Percentiles rank a stretch among this genome's conserved stretches.
Evolutionary conservation across 345 rosid species (phyloP).

Genomic region (Lenwebbia sp.): DNA sequence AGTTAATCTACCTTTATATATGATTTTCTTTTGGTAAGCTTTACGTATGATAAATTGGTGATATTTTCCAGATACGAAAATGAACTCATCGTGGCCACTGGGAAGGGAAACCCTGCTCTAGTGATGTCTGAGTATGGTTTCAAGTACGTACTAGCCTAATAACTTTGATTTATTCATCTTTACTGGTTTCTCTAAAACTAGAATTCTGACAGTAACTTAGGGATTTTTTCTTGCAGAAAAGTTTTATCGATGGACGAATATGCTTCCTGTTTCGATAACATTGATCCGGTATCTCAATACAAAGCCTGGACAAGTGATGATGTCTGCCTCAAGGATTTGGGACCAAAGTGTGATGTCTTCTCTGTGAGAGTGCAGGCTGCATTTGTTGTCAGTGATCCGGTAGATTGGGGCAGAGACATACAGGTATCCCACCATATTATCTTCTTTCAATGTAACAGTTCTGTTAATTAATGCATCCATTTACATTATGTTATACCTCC

Average conservation of each 20-base stretch:
- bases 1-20: too few species aligned
- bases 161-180: not conserved
- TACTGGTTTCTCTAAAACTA: not conserved
- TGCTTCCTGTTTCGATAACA: conserved; percentile 53
- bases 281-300: conserved; percentile 67
- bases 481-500: not conserved
- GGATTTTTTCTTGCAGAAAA: conserved; percentile 37
- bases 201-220: not conserved
- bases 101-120: conserved; percentile 76
- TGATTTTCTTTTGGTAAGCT: too few species aligned
- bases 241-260: conserved; percentile 66
- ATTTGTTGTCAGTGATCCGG: conserved; percentile 78
- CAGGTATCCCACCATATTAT: conserved; percentile 33
- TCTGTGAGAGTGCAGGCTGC: conserved; percentile 63
- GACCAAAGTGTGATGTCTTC: conserved; percentile 7
- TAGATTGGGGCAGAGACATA: conserved; percentile 91
- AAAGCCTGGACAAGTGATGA: conserved; percentile 40
- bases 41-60: not conserved
- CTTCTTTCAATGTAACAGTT: not conserved
- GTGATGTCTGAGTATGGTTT: conserved; percentile 84
- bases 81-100: conserved; percentile 69
- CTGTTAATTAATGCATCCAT: not conserved
- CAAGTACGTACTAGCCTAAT: conserved; percentile 25
- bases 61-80: conserved; percentile 41
- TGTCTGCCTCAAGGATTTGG: conserved; percentile 1